These are phyloP conservation scores for Capsicum chinense DNA, from an alignment of 257 asterid genomes.

Conservation along the genomic window DNA sequence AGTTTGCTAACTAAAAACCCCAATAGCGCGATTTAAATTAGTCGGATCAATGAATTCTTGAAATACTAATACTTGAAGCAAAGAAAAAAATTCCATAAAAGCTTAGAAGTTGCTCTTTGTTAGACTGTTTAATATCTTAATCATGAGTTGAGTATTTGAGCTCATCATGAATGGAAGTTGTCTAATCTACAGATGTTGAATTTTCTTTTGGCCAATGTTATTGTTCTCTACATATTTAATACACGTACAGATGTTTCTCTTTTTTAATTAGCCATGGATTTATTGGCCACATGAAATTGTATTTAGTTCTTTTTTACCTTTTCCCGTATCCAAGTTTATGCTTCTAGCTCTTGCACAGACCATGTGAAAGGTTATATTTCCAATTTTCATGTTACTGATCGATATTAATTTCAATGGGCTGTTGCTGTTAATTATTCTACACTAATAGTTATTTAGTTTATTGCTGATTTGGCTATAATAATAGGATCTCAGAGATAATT, in stretches of 20 bases:
- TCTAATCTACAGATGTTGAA: not conserved
- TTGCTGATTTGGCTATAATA: not conserved
- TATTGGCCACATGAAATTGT: not conserved
- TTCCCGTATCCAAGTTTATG: not conserved
- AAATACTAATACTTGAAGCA: not conserved
- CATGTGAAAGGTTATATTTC: too few relatives aligned
- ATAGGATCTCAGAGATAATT: not conserved
- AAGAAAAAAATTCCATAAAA: not conserved
- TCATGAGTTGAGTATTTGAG: not conserved
- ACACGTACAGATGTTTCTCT: not conserved
- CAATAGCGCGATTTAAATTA: too few relatives aligned
- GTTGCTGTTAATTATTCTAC: not conserved
- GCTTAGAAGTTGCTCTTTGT: not conserved
- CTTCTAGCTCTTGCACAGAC: not conserved
- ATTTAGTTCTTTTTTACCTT: not conserved
- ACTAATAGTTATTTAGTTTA: not conserved
- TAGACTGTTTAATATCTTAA: not conserved
- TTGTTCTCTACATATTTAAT: too few relatives aligned
- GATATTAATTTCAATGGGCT: too few relatives aligned
- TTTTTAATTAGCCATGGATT: not conserved
- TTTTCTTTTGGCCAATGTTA: not conserved
- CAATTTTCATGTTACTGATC: too few relatives aligned
- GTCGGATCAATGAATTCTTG: too few relatives aligned
- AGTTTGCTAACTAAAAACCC: too few relatives aligned
- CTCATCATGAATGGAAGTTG: not conserved